These are phyloP conservation scores for Hypoxylon sp. DNA, from an alignment of 2,329 filamentous ascomycete species.

Conservation along the genomic window DNA sequence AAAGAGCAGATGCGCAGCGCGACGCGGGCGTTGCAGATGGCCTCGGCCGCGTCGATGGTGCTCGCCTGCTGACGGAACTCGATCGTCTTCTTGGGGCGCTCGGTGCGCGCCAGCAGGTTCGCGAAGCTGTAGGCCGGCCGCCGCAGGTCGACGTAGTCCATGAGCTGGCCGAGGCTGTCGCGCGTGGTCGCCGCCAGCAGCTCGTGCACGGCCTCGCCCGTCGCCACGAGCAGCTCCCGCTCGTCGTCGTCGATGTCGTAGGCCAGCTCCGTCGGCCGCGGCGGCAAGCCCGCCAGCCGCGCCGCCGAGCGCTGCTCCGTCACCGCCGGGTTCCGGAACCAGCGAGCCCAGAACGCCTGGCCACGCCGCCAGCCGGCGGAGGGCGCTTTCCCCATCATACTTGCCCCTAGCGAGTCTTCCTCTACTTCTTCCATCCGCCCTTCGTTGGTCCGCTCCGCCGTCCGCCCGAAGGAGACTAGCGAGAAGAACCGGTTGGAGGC, in stretches of 20 bases:
- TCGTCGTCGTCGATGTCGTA: background rate
- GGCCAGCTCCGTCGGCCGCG: background rate
- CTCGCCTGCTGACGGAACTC: slow-evolving; percentile 20
- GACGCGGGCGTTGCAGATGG: slow-evolving; percentile 8
- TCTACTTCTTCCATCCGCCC: background rate
- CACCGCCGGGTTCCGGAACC: no score
- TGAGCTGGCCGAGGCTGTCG: background rate
- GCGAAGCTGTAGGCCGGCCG: background rate
- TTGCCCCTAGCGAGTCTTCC: background rate
- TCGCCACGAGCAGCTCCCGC: background rate
- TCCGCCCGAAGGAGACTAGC: background rate
- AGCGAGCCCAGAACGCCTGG: no score
- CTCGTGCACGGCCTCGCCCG: background rate
- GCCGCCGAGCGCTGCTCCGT: no score
- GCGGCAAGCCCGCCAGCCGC: background rate
- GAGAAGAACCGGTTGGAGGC: slow-evolving; percentile 7
- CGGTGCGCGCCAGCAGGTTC: rapidly evolving
- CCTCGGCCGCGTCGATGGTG: slow-evolving; percentile 11
- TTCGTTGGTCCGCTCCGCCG: background rate
- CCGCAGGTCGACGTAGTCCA: background rate
- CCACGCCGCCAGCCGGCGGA: no score
- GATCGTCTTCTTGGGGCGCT: slow-evolving; percentile 2
- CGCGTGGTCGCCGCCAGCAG: background rate
- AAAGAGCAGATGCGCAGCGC: slow-evolving; percentile 12
- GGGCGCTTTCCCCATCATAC: background rate